phyloP scores from a whole-genome alignment of 192 early-diverging fungal species.

The Gaertneriomyces sp. region DNA sequence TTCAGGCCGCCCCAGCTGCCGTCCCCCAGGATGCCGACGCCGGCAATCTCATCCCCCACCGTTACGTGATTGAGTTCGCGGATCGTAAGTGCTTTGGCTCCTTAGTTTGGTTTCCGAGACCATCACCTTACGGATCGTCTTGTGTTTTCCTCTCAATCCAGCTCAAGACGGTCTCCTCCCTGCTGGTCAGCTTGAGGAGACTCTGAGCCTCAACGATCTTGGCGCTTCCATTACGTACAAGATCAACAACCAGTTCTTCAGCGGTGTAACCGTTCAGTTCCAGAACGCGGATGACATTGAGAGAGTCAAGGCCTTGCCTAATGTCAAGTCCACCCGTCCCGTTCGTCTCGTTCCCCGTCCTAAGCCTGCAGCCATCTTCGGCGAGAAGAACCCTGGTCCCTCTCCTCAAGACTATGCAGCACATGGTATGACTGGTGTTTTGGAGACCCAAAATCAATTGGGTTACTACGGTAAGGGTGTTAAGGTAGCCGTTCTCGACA shows the following conservation, averaged over 20 bases:
- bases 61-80: constrained; percentile 1
- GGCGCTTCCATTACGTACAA: background rate
- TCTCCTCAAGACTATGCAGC: background rate
- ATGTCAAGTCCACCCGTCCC: constrained; percentile 1
- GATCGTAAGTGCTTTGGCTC: background rate
- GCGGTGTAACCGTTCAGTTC: constrained; percentile 11
- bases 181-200: no score
- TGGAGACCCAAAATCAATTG: constrained; percentile 24
- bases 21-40: background rate
- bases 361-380: constrained; percentile 2
- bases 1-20: constrained; percentile 3
- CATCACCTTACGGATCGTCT: background rate
- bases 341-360: constrained; percentile 15
- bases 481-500: constrained; percentile 50
- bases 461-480: constrained; percentile 44
- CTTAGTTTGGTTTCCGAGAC: background rate
- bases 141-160: background rate
- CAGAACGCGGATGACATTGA: constrained; percentile 4
- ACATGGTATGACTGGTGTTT: constrained; percentile 40
- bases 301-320: constrained; percentile 2
- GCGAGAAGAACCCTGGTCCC: background rate
- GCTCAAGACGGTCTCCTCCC: no score
- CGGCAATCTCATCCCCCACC: background rate
- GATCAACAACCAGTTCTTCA: constrained; percentile 6
- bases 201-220: no score